These are phyloP conservation scores for Penicillium sumatraense DNA, from an alignment of 2,329 filamentous ascomycete species.

Conservation along the genomic window DNA sequence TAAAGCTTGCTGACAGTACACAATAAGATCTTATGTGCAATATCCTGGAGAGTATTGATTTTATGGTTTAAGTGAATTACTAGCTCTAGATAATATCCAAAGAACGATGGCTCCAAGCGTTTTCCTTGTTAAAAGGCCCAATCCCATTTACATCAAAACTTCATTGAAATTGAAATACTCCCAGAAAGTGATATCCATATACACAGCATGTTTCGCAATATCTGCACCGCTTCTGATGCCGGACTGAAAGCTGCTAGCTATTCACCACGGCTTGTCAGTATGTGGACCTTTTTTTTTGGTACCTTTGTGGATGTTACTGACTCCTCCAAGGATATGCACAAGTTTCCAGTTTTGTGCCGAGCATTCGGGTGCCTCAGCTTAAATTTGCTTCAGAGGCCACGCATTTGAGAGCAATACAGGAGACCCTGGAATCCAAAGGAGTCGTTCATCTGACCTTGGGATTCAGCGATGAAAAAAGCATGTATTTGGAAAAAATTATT, in stretches of 20 bases:
- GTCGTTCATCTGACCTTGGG: neutral
- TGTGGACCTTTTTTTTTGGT: neutral
- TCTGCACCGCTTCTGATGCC: neutral
- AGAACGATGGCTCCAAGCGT: too few relatives aligned
- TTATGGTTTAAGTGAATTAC: too few relatives aligned
- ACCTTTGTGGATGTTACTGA: neutral
- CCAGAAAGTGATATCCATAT: neutral
- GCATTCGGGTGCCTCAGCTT: neutral
- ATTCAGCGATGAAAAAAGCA: conserved; percentile 34
- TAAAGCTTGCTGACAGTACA: too few relatives aligned
- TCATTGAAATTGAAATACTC: neutral
- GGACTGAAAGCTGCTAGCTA: neutral
- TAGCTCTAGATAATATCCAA: too few relatives aligned
- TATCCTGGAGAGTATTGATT: too few relatives aligned
- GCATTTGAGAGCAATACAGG: conserved; percentile 2
- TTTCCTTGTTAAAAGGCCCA: too few relatives aligned
- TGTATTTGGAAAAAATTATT: conserved; percentile 41
- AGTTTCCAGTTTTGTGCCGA: conserved; percentile 1
- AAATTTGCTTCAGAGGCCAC: neutral
- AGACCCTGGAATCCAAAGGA: conserved; percentile 6
- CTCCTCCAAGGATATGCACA: neutral
- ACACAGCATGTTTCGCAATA: neutral
- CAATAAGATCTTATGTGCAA: too few relatives aligned
- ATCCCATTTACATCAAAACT: too few relatives aligned
- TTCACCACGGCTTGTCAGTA: neutral